Evolutionary conservation across 805 yeast species (phyloP).

Genomic region (Saccharomyces paradoxus): DNA sequence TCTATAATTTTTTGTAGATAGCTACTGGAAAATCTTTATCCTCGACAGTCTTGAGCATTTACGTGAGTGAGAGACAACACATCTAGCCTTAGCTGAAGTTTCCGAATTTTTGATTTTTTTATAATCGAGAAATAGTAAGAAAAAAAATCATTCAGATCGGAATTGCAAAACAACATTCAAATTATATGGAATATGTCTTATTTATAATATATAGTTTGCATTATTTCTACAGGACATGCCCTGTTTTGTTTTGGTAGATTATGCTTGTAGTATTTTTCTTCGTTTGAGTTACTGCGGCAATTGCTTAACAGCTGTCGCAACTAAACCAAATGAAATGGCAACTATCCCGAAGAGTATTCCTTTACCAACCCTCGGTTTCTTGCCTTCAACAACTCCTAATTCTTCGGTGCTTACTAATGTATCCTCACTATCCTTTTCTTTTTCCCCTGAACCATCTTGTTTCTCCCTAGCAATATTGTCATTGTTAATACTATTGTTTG

Average conservation of each 20-base stretch:
- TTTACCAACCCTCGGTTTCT: neutral
- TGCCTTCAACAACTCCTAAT: neutral
- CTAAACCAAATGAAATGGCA: neutral
- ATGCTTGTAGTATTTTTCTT: neutral
- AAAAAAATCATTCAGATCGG: neutral
- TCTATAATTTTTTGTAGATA: neutral
- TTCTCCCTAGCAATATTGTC: neutral
- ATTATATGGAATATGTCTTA: neutral
- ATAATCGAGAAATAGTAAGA: neutral
- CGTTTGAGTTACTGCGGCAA: neutral
- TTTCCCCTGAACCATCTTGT: neutral
- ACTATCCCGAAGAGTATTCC: neutral
- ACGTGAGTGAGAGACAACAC: neutral
- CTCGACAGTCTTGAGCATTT: neutral
- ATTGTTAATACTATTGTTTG: neutral
- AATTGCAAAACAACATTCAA: neutral
- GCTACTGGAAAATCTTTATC: neutral
- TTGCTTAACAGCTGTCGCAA: neutral
- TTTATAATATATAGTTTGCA: neutral
- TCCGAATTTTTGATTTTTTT: neutral
- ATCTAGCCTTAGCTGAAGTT: neutral
- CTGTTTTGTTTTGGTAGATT: neutral
- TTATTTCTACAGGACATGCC: neutral
- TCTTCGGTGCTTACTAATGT: neutral
- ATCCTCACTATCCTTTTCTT: neutral